Evolutionary conservation across 2,329 filamentous ascomycete genomes (phyloP), one percentile per base, ranked within the genome.

Genomic region (Zymoseptoria brevis): DNA sequence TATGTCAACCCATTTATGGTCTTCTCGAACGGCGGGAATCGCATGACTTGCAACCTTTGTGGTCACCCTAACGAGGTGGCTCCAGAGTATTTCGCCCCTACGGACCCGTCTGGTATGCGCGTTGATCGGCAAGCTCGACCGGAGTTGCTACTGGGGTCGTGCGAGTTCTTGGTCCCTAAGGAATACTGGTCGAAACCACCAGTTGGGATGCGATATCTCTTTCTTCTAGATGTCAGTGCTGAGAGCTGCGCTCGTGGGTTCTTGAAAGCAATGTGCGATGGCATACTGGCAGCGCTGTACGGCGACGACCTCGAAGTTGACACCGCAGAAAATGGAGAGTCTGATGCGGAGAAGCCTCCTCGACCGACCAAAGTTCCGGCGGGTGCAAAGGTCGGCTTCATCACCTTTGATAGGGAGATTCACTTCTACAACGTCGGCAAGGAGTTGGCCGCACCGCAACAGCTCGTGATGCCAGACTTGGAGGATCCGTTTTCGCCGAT

Each of bases 1-100:
- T 99, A 99, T 76, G 95, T 99, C 77, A 99, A 99, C 71, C 94
- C 94, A 1, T 99, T 99, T 73, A 97, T 99, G 94, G 89, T 92
- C 71, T 99, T 99, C 81, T 84, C 88, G 60, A 87, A 88, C 16
- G 93, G 93, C 45, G 94, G 94, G 59, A 96, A 93, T 77, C 96
- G 96, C 73, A 95, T 96, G 73, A 90, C 96, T 56, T 99, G 94
- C 79, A 99, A 99, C 72, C 89, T 99, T 76, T 99, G 94, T 77
- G 94, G 89, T 21, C 96, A 97, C 73, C 91, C 94, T 54, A 99
- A 97, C 72, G 94, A 99, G 70, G 95, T 95, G 0, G 80, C 90
- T 0, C 77, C 89, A 1, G 93, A 96, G 71, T 99, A 99, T 75
- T 99, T 96, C 73, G 88, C 90, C 57, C 92, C 94, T 19, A 90